Evolutionary conservation across 1,139 yeast species (phyloP).

Genomic region (Pichia terricola): DNA sequence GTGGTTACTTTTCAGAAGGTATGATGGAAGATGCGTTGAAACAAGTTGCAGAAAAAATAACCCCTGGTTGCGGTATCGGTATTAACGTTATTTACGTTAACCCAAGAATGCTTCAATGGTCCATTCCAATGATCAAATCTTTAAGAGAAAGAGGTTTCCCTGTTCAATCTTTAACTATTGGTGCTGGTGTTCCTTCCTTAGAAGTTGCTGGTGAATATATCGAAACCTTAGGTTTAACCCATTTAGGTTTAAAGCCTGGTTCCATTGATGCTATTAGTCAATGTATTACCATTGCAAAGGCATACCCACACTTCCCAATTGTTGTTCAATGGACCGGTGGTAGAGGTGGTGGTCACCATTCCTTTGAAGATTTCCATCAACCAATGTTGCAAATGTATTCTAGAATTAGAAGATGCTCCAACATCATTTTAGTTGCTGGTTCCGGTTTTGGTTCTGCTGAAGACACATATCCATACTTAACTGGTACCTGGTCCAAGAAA

Average conservation of each 20-base stretch:
- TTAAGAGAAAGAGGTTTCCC: slow-evolving; percentile 91
- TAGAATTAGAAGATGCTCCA: slow-evolving; percentile 83
- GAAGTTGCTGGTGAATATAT: slow-evolving; percentile 97
- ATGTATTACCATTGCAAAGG: slow-evolving; percentile 83
- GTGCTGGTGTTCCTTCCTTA: slow-evolving; percentile 98
- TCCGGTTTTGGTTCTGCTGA: slow-evolving; percentile 97
- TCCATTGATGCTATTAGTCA: slow-evolving; percentile 86
- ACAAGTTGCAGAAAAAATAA: slow-evolving; percentile 51
- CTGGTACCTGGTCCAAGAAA: slow-evolving; percentile 87
- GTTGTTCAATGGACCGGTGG: slow-evolving; percentile 99
- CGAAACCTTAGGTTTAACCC: slow-evolving; percentile 83
- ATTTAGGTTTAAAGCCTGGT: slow-evolving; percentile 96
- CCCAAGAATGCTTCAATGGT: slow-evolving; percentile 98
- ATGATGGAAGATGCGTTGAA: slow-evolving; percentile 70
- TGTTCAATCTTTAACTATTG: slow-evolving; percentile 89
- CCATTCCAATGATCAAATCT: slow-evolving; percentile 86
- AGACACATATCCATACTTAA: slow-evolving; percentile 93
- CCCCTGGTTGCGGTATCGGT: slow-evolving; percentile 86
- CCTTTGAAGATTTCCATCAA: slow-evolving; percentile 97
- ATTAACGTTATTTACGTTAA: slow-evolving; percentile 89
- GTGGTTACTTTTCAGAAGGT: slow-evolving; percentile 81
- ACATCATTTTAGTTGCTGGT: slow-evolving; percentile 89
- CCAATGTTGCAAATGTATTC: slow-evolving; percentile 94
- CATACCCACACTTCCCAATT: slow-evolving; percentile 93
- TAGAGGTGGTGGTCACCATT: slow-evolving; percentile 99